Evolutionary conservation across 2,329 filamentous ascomycete genomes (phyloP).

Genomic region (Curvularia eragrostidis): DNA sequence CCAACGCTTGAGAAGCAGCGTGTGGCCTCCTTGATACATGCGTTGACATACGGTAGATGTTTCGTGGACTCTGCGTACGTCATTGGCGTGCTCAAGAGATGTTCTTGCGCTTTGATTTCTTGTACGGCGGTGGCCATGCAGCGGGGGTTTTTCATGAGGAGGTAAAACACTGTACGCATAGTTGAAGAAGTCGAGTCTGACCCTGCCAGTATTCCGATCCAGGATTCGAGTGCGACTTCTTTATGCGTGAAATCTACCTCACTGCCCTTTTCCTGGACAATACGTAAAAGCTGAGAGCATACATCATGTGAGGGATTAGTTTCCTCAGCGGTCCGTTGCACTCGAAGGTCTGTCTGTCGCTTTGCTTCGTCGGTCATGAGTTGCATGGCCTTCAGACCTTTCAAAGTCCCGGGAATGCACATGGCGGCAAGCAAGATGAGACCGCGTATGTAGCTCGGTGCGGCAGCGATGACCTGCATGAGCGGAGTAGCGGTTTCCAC

Average conservation of each 20-base stretch:
- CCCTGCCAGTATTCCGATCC: constrained; percentile 43
- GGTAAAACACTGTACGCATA: constrained; percentile 47
- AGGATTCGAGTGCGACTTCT: constrained; percentile 41
- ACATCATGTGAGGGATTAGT: constrained; percentile 22
- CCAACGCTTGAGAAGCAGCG: constrained; percentile 28
- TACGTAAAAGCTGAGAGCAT: constrained; percentile 31
- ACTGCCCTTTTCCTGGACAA: constrained; percentile 37
- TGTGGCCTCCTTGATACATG: constrained; percentile 44
- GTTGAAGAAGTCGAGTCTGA: constrained; percentile 47
- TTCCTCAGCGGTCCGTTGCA: constrained; percentile 12
- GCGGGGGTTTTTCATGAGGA: constrained; percentile 45
- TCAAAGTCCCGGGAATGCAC: constrained; percentile 27
- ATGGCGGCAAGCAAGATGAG: constrained; percentile 36
- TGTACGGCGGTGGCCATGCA: constrained; percentile 26
- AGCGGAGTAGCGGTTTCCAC: constrained; percentile 46
- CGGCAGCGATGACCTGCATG: constrained; percentile 36
- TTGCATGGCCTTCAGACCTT: constrained; percentile 38
- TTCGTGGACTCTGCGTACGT: constrained; percentile 25
- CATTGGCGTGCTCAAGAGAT: constrained; percentile 25
- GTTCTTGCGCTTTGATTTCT: constrained; percentile 25
- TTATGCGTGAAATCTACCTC: constrained; percentile 40
- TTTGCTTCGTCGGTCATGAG: constrained; percentile 26
- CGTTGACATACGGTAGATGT: constrained; percentile 35
- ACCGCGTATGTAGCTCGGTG: constrained; percentile 39
- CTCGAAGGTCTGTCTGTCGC: constrained; percentile 20